These are phyloP conservation scores for Coprinellus micaceus DNA, from an alignment of 768 basidiomycete species.

Conservation along the genomic window DNA sequence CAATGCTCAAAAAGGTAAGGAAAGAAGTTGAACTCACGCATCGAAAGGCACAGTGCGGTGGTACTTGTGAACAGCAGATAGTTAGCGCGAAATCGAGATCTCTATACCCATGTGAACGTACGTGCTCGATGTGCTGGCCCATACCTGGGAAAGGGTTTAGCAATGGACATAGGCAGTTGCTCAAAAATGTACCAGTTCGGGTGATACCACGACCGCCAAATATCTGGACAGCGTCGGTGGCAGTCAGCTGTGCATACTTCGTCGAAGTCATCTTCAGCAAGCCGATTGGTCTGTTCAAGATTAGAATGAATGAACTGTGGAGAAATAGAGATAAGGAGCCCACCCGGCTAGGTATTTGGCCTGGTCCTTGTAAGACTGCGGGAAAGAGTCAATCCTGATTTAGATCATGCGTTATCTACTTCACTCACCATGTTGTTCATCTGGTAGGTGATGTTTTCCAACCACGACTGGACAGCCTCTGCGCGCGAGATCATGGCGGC, in stretches of 20 bases:
- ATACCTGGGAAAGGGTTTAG: slow-evolving; percentile 31
- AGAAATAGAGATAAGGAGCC: slow-evolving; percentile 13
- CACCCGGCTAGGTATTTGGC: slow-evolving; percentile 72
- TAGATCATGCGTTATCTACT: background rate
- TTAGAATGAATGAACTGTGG: slow-evolving; percentile 4
- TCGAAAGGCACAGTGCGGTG: slow-evolving; percentile 67
- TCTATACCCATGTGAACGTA: slow-evolving; percentile 20
- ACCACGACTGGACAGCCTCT: slow-evolving; percentile 74
- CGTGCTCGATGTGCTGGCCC: slow-evolving; percentile 70
- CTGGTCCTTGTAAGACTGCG: slow-evolving; percentile 68
- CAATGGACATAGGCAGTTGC: slow-evolving; percentile 4
- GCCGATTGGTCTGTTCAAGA: slow-evolving; percentile 52
- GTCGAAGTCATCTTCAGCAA: slow-evolving; percentile 71
- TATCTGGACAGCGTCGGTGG: slow-evolving; percentile 74
- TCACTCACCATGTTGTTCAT: slow-evolving; percentile 73
- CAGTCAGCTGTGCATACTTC: slow-evolving; percentile 58
- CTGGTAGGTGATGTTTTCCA: slow-evolving; percentile 82
- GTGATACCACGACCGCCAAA: slow-evolving; percentile 90
- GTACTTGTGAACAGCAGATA: slow-evolving; percentile 35
- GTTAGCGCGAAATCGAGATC: slow-evolving; percentile 19
- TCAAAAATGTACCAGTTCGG: slow-evolving; percentile 54
- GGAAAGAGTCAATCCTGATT: background rate
- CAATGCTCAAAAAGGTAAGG: background rate
- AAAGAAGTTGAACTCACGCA: slow-evolving; percentile 33
- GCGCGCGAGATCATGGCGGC: slow-evolving; percentile 69